Conservation (phyloP, 2,329 filamentous ascomycete species). For the Hypoxylon sp. region DNA sequence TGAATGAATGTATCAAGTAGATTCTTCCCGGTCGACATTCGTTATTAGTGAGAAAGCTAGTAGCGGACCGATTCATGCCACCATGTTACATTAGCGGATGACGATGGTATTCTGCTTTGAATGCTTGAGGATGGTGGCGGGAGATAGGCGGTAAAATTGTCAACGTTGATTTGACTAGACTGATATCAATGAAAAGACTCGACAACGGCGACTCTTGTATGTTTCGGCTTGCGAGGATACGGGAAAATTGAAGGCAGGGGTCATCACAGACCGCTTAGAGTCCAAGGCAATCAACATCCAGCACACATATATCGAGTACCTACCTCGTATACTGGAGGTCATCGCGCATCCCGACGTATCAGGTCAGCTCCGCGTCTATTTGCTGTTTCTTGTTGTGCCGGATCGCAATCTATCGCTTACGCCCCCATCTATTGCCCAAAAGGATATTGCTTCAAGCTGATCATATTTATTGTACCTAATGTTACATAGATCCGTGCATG, state of each 20-base stretch:
- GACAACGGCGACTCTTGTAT: not conserved
- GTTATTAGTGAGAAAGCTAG: conserved; percentile 16
- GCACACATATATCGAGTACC: not conserved
- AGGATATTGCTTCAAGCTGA: conserved; percentile 8
- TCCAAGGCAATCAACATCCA: not conserved
- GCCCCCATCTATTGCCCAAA: conserved; percentile 6
- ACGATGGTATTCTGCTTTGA: conserved; percentile 4
- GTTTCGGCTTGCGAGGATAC: conserved; percentile 9
- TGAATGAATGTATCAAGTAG: conserved; percentile 3
- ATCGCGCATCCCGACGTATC: not conserved
- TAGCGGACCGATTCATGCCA: conserved; percentile 33
- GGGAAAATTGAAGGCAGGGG: conserved; percentile 1
- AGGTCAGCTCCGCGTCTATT: conserved; percentile 10
- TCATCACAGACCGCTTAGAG: conserved; percentile 1
- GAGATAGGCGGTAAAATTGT: conserved; percentile 3
- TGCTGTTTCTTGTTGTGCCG: not conserved
- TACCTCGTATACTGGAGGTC: not conserved
- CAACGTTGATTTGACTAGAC: not conserved
- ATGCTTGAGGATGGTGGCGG: conserved; percentile 8
- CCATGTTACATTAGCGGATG: conserved; percentile 18
- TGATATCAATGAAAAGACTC: not conserved
- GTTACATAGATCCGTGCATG: conserved; percentile 16
- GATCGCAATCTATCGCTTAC: conserved; percentile 19
- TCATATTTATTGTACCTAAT: conserved; percentile 5
- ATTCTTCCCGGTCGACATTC: not conserved